Evolutionary conservation across 1,139 yeast species (phyloP), one percentile per base, ranked within the genome.

Genomic region (Meyerozyma smithsonii): DNA sequence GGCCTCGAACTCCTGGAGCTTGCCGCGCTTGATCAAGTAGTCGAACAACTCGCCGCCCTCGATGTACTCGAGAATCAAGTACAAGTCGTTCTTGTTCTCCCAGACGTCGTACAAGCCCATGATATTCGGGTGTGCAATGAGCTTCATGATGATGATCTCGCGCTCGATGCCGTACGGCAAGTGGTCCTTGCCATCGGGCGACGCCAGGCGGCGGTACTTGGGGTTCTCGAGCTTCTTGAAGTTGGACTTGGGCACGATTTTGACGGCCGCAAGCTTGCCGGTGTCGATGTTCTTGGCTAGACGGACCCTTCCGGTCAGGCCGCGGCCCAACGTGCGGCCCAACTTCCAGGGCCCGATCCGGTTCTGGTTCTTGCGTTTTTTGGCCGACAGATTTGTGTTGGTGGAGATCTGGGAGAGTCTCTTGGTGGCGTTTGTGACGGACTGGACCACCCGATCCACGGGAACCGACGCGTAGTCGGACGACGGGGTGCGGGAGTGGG

Each of bases 31-130:
- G 45, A 92, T 89, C 41, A 92, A 72, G 54, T 90, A 81, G 63
- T 94, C 97, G 56, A 94, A 92, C 41, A 92, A 69, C 64, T 92
- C 98, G 33, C 99, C 99, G 38, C 97, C 96, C 65, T 94, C 97
- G 39, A 94, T 92, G 62, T 94, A 92, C 64, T 92, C 99, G 46
- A 92, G 67, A 21, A 94, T 94, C 51, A 92, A 75, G 56, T 90
- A 90, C 39, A 92, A 68, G 54, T 90, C 97, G 47, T 94, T 89
- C 54, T 88, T 86, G 54, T 94, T 92, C 62, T 94, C 98, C 98
- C 98, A 92, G 33, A 94, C 99, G 55, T 92, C 99, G 60, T 87
- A 92, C 36, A 92, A 70, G n/a, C 95, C 89, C 84, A 92, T 80
- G 40, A 92, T 94, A 58, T 92, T 92, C 15, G 94, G 90, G 60